Conservation (phyloP, 2,329 filamentous ascomycete genomes). For the Colletotrichum limetticola region DNA sequence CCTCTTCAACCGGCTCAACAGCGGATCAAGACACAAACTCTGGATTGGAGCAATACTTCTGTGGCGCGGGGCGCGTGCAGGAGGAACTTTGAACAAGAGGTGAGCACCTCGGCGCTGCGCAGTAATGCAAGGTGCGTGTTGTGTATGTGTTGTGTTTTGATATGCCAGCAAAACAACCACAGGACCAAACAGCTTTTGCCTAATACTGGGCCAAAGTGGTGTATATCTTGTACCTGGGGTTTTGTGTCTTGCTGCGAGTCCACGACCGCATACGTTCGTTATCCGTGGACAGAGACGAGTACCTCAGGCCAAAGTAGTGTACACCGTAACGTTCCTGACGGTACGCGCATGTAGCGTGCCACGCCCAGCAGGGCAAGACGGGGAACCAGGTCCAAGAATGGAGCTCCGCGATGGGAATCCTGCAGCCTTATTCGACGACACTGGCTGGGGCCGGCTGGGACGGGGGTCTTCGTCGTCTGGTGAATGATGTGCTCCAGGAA, state of each 20-base stretch:
- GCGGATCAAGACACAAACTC: conserved; percentile 1
- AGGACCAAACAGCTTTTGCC: conserved; percentile 2
- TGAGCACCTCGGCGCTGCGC: conserved; percentile 2
- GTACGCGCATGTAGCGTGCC: conserved; percentile 14
- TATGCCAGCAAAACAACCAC: conserved; percentile 28
- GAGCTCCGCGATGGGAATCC: conserved; percentile 12
- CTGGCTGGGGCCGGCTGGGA: not conserved
- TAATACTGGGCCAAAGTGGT: conserved; percentile 7
- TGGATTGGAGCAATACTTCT: conserved; percentile 18
- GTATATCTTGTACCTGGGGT: not conserved
- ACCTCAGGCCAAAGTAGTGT: not conserved
- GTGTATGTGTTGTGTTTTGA: conserved; percentile 29
- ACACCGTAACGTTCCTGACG: conserved; percentile 24
- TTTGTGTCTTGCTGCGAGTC: not conserved
- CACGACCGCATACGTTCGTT: not conserved
- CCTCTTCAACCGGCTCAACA: conserved; percentile 3
- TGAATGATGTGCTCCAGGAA: conserved; percentile 31
- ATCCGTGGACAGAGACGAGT: not conserved
- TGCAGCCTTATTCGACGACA: conserved; percentile 35
- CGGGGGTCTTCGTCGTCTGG: conserved; percentile 22
- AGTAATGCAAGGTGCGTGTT: conserved; percentile 8
- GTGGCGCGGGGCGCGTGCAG: conserved; percentile 28
- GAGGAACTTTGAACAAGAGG: conserved; percentile 13
- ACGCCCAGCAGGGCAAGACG: conserved; percentile 22
- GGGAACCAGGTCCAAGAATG: conserved; percentile 19